These are phyloP conservation scores for Leucosporidium yakuticum DNA, from an alignment of 768 basidiomycete genomes.

Conservation along the genomic window DNA sequence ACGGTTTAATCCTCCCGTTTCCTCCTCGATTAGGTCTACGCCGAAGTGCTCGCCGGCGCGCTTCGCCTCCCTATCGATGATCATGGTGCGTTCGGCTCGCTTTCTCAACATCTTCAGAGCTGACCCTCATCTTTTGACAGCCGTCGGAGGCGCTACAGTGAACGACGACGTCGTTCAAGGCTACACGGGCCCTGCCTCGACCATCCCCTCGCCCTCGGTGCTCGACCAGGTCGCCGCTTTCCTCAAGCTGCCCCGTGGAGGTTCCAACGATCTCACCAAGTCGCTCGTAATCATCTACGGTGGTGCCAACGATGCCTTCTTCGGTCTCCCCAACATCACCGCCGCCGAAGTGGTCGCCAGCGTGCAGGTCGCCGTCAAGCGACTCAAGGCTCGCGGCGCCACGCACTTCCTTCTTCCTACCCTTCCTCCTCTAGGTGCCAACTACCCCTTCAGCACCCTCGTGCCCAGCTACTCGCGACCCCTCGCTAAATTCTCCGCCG, in stretches of 20 bases:
- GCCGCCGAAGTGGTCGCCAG: not conserved
- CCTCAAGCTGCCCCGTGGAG: not conserved
- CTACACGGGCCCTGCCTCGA: constrained; percentile 6
- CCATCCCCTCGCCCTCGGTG: constrained; percentile 11
- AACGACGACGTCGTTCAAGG: constrained; percentile 7
- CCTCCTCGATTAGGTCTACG: not conserved
- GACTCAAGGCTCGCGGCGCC: not conserved
- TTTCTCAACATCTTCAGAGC: not conserved
- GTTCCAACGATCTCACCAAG: not conserved
- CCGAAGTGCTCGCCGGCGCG: constrained; percentile 2
- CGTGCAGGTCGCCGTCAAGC: not conserved
- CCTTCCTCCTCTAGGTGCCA: not conserved
- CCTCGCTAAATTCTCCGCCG: not conserved
- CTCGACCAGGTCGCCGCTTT: constrained; percentile 7
- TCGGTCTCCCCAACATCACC: not conserved
- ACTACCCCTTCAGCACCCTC: constrained; percentile 13
- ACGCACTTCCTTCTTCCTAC: constrained; percentile 12
- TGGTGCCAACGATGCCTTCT: constrained; percentile 13
- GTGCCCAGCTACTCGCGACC: not conserved
- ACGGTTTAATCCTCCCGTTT: not conserved
- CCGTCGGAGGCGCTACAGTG: constrained; percentile 7
- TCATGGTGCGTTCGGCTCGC: not conserved
- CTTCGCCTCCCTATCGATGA: not conserved
- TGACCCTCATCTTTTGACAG: not conserved
- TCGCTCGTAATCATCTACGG: constrained; percentile 13